Conservation (phyloP, 1,284 basidiomycete genomes). For the Cutaneotrichosporon mucoides region DNA sequence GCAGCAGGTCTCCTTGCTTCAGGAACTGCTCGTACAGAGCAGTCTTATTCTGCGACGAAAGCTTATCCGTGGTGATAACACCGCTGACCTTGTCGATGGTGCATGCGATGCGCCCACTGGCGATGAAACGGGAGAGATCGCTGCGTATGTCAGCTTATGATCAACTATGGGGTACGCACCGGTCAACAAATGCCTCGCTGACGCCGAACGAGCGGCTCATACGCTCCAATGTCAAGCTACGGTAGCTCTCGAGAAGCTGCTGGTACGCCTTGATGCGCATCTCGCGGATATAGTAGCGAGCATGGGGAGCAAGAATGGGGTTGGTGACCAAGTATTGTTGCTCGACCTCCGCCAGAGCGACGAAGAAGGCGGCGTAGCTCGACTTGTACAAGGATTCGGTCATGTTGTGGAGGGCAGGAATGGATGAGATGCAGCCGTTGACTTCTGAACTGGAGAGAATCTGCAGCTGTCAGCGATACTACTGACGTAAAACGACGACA, state of each 20-base stretch:
- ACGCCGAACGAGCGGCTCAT: constrained; percentile 88
- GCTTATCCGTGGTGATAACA: constrained; percentile 89
- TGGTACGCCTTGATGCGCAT: constrained; percentile 94
- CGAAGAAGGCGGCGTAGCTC: constrained; percentile 91
- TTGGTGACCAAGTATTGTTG: constrained; percentile 81
- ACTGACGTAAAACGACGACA: not conserved
- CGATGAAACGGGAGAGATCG: constrained; percentile 90
- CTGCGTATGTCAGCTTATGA: constrained; percentile 48
- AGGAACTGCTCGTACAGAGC: constrained; percentile 86
- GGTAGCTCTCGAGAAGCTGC: constrained; percentile 87
- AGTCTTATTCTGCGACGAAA: constrained; percentile 69
- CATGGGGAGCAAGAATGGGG: constrained; percentile 77
- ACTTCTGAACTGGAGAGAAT: constrained; percentile 57
- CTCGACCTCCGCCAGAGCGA: constrained; percentile 83
- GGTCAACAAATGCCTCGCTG: constrained; percentile 80
- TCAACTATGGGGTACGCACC: constrained; percentile 52
- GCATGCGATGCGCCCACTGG: constrained; percentile 79
- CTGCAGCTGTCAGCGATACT: constrained; percentile 29
- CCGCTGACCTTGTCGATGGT: constrained; percentile 93
- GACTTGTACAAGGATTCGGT: constrained; percentile 73
- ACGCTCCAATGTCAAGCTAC: constrained; percentile 82
- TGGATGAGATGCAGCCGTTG: constrained; percentile 50
- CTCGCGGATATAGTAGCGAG: constrained; percentile 88
- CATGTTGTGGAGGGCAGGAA: constrained; percentile 53
- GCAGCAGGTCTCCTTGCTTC: constrained; percentile 79